phyloP scores from a whole-genome alignment of 169 alveolate species.

The Plasmodium gonderi region DNA sequence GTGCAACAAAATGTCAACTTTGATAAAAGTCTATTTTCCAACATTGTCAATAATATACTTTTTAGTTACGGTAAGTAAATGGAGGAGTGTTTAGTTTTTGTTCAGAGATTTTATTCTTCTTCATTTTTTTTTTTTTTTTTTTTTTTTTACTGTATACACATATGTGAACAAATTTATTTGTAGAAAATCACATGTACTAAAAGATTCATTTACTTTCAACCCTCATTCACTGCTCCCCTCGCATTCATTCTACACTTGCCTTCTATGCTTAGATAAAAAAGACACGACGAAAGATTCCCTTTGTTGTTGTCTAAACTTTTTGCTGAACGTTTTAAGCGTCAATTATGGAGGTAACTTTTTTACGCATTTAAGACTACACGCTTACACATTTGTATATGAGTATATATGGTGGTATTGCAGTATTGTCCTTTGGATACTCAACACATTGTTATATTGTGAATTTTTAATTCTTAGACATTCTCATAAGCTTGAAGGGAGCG shows the following conservation, averaged over 20 bases:
- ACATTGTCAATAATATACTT: conserved; percentile 17
- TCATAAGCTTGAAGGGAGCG: conserved; percentile 6
- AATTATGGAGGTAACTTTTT: conserved; percentile 10
- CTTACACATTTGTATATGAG: not conserved
- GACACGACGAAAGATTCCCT: conserved; percentile 4
- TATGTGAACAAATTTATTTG: not conserved
- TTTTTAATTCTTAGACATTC: conserved; percentile 21
- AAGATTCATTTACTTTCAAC: not conserved
- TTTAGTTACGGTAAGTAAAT: conserved; percentile 10
- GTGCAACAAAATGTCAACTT: not conserved
- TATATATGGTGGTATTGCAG: not conserved
- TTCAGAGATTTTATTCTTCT: not conserved
- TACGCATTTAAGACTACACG: not conserved
- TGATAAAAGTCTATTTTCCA: conserved; percentile 9
- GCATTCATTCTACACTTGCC: too few species aligned
- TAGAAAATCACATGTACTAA: not conserved
- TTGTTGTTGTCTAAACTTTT: conserved; percentile 20
- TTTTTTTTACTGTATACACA: not conserved
- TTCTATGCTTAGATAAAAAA: conserved; percentile 13
- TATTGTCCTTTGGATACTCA: not conserved
- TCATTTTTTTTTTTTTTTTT: not conserved
- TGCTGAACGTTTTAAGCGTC: conserved; percentile 5
- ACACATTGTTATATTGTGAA: not conserved
- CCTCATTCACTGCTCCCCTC: not conserved
- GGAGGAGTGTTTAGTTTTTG: not conserved